These are phyloP conservation scores for Chenopodium berlandieri DNA, from an alignment of 148 eudicot species.

Conservation along the genomic window DNA sequence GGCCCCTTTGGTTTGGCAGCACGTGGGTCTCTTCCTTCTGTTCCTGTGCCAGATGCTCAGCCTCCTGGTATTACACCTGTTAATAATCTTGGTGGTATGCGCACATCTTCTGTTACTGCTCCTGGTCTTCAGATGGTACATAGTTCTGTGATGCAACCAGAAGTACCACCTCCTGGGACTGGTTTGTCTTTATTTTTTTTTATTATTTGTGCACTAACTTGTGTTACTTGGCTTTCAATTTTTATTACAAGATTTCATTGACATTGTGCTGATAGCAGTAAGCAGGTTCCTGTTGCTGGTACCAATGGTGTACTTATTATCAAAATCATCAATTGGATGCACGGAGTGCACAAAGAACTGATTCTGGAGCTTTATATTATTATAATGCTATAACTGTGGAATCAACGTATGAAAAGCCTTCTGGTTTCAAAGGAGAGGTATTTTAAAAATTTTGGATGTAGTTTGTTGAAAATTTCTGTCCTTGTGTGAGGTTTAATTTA, in stretches of 20 bases:
- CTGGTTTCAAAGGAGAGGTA: constrained; percentile 87
- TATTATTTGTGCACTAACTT: neutral
- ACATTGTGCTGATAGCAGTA: constrained; percentile 44
- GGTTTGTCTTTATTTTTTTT: too few species aligned
- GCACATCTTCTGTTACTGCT: too few species aligned
- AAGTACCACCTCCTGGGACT: too few species aligned
- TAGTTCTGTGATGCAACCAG: too few species aligned
- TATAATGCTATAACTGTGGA: constrained; percentile 82
- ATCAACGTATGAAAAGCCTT: constrained; percentile 90
- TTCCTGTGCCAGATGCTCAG: too few species aligned
- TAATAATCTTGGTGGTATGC: too few species aligned
- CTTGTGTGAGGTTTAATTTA: neutral
- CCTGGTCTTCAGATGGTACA: too few species aligned
- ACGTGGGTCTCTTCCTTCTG: constrained; percentile 57
- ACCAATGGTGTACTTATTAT: constrained; percentile 30
- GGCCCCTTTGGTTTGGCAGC: constrained; percentile 61
- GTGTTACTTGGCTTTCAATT: neutral
- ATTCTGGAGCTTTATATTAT: constrained; percentile 78
- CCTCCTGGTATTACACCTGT: too few species aligned
- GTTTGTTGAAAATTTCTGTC: neutral
- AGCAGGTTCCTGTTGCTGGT: constrained; percentile 38
- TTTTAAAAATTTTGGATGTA: too few species aligned
- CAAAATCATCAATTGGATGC: constrained; percentile 50
- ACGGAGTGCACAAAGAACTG: constrained; percentile 95
- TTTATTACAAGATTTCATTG: constrained; percentile 1